Percentiles rank a stretch among this genome's conserved stretches.
phyloP scores from a whole-genome alignment of 176 grass and related monocot species.

The Ananas comosus region DNA sequence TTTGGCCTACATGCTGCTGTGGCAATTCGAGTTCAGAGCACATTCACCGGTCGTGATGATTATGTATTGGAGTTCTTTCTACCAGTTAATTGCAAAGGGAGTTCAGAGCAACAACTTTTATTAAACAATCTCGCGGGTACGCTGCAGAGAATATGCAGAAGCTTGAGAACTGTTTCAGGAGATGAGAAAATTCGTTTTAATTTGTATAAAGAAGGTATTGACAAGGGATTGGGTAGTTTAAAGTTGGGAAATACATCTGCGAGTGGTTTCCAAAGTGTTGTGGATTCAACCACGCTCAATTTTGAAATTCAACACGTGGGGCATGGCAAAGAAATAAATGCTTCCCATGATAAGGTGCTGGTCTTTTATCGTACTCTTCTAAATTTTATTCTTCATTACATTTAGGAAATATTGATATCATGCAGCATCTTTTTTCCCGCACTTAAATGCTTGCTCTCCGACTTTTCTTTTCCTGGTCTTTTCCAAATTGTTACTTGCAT shows the following conservation, averaged over 20 bases:
- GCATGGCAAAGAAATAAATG: not conserved
- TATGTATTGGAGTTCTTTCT: slow-evolving; percentile 68
- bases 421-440: too few relatives aligned
- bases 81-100: slow-evolving; percentile 35
- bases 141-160: slow-evolving; percentile 40
- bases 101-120: slow-evolving; percentile 38
- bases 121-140: slow-evolving; percentile 38
- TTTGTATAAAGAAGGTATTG: slow-evolving; percentile 12
- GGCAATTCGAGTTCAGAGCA: slow-evolving; percentile 44
- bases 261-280: slow-evolving; percentile 17
- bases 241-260: slow-evolving; percentile 20
- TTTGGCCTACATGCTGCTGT: slow-evolving; percentile 48
- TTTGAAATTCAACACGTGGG: not conserved
- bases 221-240: slow-evolving; percentile 8
- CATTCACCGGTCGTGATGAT: slow-evolving; percentile 43
- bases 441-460: too few relatives aligned
- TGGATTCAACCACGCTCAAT: not conserved
- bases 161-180: slow-evolving; percentile 48
- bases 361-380: too few relatives aligned
- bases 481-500: too few relatives aligned
- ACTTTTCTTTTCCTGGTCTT: too few relatives aligned
- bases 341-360: not conserved
- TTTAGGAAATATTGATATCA: too few relatives aligned
- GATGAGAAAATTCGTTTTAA: slow-evolving; percentile 25
- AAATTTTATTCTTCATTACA: too few relatives aligned